Evolutionary conservation across 768 basidiomycete genomes (phyloP).

Genomic region (Candolleomyces efflorescens): DNA sequence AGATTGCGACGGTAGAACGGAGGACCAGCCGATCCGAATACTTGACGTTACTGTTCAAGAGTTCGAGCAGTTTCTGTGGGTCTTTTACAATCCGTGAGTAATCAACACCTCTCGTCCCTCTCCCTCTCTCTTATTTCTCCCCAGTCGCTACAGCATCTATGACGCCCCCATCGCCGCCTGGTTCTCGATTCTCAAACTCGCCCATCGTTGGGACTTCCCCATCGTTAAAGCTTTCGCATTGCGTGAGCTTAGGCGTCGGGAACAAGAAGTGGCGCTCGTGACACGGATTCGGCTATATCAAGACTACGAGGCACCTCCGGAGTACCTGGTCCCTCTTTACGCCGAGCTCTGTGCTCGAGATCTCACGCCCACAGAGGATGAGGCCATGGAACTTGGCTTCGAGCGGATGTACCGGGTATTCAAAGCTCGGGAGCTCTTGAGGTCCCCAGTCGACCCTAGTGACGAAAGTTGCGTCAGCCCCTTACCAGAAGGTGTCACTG

Average conservation of each 20-base stretch:
- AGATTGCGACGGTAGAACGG: constrained; percentile 10
- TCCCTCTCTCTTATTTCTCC: too few relatives aligned
- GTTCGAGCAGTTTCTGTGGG: constrained; percentile 54
- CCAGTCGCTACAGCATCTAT: constrained; percentile 55
- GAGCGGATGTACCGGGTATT: constrained; percentile 47
- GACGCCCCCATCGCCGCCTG: constrained; percentile 48
- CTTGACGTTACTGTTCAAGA: constrained; percentile 22
- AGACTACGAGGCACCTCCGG: constrained; percentile 40
- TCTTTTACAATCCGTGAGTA: constrained; percentile 65
- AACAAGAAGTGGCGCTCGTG: constrained; percentile 8
- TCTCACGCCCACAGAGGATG: constrained; percentile 47
- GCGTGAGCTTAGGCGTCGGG: constrained; percentile 46
- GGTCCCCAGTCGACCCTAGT: constrained; percentile 13
- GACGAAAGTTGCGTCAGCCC: constrained; percentile 13
- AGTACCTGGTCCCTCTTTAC: constrained; percentile 52
- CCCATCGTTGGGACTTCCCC: constrained; percentile 51
- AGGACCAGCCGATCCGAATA: constrained; percentile 6
- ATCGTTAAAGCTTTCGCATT: constrained; percentile 55
- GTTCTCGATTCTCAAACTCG: constrained; percentile 53
- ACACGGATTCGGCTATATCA: constrained; percentile 48
- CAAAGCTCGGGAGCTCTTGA: constrained; percentile 44
- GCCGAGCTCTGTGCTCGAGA: constrained; percentile 47
- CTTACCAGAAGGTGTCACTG: constrained; percentile 14
- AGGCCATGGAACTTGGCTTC: constrained; percentile 51
- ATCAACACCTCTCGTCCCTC: too few relatives aligned